Percentiles rank a stretch among this genome's conserved stretches.
Conservation (phyloP, 371 early-diverging fungal species). For the Rhizomucor pusillus region DNA sequence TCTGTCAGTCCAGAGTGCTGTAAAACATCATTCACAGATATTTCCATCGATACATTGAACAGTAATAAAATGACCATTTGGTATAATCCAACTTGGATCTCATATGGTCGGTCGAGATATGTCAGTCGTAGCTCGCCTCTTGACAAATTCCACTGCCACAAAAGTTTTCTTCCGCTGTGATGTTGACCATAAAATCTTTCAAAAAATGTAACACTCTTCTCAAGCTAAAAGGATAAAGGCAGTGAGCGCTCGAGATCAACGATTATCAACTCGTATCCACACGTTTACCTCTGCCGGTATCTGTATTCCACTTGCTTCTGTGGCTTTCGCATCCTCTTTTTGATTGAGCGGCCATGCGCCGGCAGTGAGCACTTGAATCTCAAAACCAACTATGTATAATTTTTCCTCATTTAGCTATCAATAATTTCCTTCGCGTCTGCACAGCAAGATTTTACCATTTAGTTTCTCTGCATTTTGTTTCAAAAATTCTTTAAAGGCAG, state of each 20-base stretch:
- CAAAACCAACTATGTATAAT: constrained; percentile 62
- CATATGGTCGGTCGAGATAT: constrained; percentile 76
- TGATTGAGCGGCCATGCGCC: constrained; percentile 89
- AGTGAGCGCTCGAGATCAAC: background rate
- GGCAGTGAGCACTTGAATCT: constrained; percentile 77
- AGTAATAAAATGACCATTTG: constrained; percentile 72
- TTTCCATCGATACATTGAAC: constrained; percentile 58
- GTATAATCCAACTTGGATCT: constrained; percentile 75
- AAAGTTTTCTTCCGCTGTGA: constrained; percentile 79
- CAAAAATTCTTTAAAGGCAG: constrained; percentile 34
- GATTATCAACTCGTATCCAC: background rate
- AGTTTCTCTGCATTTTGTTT: constrained; percentile 33
- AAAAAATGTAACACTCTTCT: constrained; percentile 69
- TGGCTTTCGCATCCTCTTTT: constrained; percentile 46
- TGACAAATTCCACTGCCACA: constrained; percentile 86
- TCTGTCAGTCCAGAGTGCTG: constrained; percentile 49
- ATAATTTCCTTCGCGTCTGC: background rate
- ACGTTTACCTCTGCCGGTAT: constrained; percentile 73
- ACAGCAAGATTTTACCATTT: constrained; percentile 28
- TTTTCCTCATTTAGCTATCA: background rate
- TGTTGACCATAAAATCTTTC: constrained; percentile 69
- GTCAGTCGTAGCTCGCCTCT: constrained; percentile 74
- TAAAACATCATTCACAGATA: constrained; percentile 53
- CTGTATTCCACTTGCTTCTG: constrained; percentile 42
- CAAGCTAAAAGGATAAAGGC: constrained; percentile 46